phyloP scores from a whole-genome alignment of 169 alveolate species.

The Eimeria acervulina region DNA sequence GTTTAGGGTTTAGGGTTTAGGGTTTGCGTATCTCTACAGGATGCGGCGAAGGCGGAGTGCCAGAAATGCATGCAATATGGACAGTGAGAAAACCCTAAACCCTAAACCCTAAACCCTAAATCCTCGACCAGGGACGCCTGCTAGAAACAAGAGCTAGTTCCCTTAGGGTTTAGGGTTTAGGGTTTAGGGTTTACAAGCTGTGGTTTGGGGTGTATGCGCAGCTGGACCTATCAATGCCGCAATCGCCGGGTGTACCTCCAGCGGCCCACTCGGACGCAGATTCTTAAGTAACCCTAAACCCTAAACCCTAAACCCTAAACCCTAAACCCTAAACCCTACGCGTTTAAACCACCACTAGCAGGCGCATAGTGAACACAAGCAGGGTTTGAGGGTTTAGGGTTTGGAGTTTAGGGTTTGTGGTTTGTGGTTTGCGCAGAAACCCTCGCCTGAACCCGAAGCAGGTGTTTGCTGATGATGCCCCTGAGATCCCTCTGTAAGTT shows the following conservation, averaged over 20 bases:
- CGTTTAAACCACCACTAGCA: too few species aligned
- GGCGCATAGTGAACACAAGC: neutral
- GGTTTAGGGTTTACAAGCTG: neutral
- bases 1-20: neutral
- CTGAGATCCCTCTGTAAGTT: conserved; percentile 32
- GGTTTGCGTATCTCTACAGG: conserved; percentile 33
- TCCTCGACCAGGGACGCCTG: neutral
- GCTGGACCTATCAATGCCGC: conserved; percentile 82
- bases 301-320: conserved; percentile 32
- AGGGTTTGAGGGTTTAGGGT: neutral
- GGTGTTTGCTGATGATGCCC: conserved; percentile 31
- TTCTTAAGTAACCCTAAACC: conserved; percentile 53
- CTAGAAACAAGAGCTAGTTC: neutral
- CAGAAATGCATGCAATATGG: conserved; percentile 75
- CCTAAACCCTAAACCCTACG: neutral
- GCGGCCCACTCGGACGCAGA: conserved; percentile 78
- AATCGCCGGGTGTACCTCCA: conserved; percentile 68
- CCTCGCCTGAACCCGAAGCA: conserved; percentile 34
- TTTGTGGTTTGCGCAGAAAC: conserved; percentile 21
- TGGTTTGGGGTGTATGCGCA: conserved; percentile 8
- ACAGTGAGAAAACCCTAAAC: neutral
- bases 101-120: conserved; percentile 3
- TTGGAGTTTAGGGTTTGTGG: conserved; percentile 19
- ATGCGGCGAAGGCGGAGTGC: conserved; percentile 78
- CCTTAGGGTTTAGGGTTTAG: neutral